phyloP scores from a whole-genome alignment of 306 rosid genomes.

The Arachis hypogaea region DNA sequence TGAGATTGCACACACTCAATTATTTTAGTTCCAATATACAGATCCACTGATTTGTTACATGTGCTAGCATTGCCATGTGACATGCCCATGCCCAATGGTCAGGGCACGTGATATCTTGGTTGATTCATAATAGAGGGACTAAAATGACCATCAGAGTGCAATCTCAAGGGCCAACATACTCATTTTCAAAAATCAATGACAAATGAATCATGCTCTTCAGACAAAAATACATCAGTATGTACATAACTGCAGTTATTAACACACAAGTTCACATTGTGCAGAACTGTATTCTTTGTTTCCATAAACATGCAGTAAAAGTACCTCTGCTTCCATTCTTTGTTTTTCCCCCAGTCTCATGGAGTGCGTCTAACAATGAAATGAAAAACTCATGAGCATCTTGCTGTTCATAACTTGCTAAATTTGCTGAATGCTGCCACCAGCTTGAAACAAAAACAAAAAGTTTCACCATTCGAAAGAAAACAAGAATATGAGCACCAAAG shows the following conservation, averaged over 20 bases:
- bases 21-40: too few species aligned
- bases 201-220: too few species aligned
- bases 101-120: too few species aligned
- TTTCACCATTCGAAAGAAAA: slow-evolving; percentile 55
- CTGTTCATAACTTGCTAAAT: slow-evolving; percentile 91
- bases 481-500: slow-evolving; percentile 36
- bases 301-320: slow-evolving; percentile 41
- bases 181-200: too few species aligned
- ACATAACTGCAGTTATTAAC: slow-evolving; percentile 1
- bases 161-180: too few species aligned
- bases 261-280: background rate
- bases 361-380: slow-evolving; percentile 89
- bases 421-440: slow-evolving; percentile 98
- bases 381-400: slow-evolving; percentile 99
- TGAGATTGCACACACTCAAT: too few species aligned
- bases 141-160: too few species aligned
- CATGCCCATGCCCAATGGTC: too few species aligned
- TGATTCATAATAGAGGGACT: too few species aligned
- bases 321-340: slow-evolving; percentile 65
- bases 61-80: too few species aligned
- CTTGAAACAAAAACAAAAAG: slow-evolving; percentile 71
- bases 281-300: background rate
- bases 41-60: too few species aligned
- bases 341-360: slow-evolving; percentile 82
- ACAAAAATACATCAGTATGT: background rate